Evolutionary conservation across 768 basidiomycete species (phyloP), one percentile per base, ranked within the genome.

Genomic region (Suillus clintonianus): DNA sequence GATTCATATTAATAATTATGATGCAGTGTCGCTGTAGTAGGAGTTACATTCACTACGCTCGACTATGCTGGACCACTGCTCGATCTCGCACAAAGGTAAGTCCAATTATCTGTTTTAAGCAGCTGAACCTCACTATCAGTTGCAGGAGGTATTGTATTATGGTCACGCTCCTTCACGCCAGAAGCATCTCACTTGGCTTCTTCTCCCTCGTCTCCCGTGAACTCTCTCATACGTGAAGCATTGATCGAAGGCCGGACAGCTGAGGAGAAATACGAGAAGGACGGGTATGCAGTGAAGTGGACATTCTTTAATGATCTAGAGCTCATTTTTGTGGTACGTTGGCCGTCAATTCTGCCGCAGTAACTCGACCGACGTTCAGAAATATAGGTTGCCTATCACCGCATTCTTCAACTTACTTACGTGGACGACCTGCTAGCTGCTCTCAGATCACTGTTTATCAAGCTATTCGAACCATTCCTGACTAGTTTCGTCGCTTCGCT

Each of bases 101-200:
- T 15, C 13, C 47, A 30, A 22, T 9, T 61, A 8, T n/a, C 30
- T 1, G 9, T 55, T 59, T 8, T 3, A 54, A 41, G 59, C 50
- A 65, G 54, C 22, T 24, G 11, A 37, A 51, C 6, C 56, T 63
- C 43, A 71, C 59, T 57, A 64, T 57, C 39, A 34, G 66, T 67
- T 54, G 2, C 72, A 95, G 95, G 95, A 64, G 97, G 97, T 39
- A 81, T 97, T 61, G 90, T 99, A 41, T 84, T 99, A 39, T 99
- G 95, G 95, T 94, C 94, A 30, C 87, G 90, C 56, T 95, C 96
- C 2, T 98, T 97, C 79, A 97, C 95, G 0, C 95, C 96, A 5
- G 87, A 91, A 24, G 91, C 92, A 51, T 83, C 86, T 6, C 82
- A 87, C 14, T 79, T 92, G 43, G 85, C 88, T 34, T 81, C 86